phyloP scores from a whole-genome alignment of 1,284 basidiomycete genomes.

The Neolentinus lepideus region DNA sequence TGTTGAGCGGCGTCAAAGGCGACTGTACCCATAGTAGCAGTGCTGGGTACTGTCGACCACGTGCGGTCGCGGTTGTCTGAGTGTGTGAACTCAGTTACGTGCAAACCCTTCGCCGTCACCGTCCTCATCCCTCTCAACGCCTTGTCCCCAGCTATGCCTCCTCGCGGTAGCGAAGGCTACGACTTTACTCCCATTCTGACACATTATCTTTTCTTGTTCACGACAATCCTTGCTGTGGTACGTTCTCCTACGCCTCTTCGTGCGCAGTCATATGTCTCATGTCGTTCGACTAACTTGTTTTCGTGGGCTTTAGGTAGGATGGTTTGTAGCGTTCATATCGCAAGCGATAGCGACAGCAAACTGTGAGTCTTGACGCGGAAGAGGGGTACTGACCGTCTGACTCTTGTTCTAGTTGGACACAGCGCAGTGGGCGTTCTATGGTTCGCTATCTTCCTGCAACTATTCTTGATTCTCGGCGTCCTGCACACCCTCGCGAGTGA shows the following conservation, averaged over 20 bases:
- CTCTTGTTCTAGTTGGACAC: constrained; percentile 30
- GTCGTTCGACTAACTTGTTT: constrained; percentile 2
- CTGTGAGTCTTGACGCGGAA: constrained; percentile 34
- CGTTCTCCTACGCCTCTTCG: constrained; percentile 19
- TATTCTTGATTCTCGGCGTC: constrained; percentile 77
- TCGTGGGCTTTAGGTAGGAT: constrained; percentile 56
- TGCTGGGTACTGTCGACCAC: neutral
- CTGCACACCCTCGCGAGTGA: constrained; percentile 80
- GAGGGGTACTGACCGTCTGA: constrained; percentile 1
- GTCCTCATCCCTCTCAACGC: neutral
- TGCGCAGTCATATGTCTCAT: too few relatives aligned
- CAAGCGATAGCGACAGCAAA: constrained; percentile 64
- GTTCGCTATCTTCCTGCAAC: constrained; percentile 89
- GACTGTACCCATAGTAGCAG: neutral
- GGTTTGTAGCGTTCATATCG: constrained; percentile 90
- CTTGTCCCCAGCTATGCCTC: constrained; percentile 30
- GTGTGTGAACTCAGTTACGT: neutral
- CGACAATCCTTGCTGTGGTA: constrained; percentile 75
- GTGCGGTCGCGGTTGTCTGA: neutral
- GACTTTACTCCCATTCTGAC: constrained; percentile 83
- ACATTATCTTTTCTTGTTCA: constrained; percentile 86
- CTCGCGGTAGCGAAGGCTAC: constrained; percentile 50
- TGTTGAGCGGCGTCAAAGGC: neutral
- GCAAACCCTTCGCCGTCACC: neutral
- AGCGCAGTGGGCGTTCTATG: constrained; percentile 64